phyloP scores from a whole-genome alignment of 2,329 filamentous ascomycete genomes.

The Fusarium multiceps region DNA sequence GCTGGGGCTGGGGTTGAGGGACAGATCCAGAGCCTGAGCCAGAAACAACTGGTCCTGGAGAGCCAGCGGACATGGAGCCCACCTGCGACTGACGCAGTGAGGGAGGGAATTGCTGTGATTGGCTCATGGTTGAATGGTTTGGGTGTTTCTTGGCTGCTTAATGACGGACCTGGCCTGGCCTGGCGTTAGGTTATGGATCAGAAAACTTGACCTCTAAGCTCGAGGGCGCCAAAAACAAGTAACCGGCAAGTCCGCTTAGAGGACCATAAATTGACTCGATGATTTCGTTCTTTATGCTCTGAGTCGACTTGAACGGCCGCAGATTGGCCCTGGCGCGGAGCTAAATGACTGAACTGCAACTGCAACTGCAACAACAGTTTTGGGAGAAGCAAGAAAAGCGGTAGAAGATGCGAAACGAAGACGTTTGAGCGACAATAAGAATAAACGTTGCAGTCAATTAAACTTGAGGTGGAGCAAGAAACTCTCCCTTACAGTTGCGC shows the following conservation, averaged over 20 bases:
- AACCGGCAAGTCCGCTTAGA: background rate
- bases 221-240: background rate
- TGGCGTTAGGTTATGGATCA: background rate
- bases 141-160: conserved; percentile 23
- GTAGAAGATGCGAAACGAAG: background rate
- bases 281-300: background rate
- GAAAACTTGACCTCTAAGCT: conserved; percentile 2
- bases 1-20: conserved; percentile 46
- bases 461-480: conserved; percentile 7
- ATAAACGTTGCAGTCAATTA: conserved; percentile 7
- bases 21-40: conserved; percentile 36
- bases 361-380: conserved; percentile 13
- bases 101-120: conserved; percentile 54
- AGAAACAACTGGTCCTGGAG: conserved; percentile 11
- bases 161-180: conserved; percentile 24
- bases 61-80: conserved; percentile 38
- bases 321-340: conserved; percentile 26
- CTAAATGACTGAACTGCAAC: conserved; percentile 1
- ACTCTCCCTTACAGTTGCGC: conserved; percentile 19
- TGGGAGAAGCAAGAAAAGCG: background rate
- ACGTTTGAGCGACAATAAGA: conserved; percentile 14
- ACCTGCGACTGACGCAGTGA: conserved; percentile 45
- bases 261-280: background rate
- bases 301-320: conserved; percentile 17
- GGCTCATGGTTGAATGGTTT: conserved; percentile 50